These are phyloP conservation scores for Didymella lethalis DNA, from an alignment of 2,329 filamentous ascomycete genomes.

Conservation along the genomic window DNA sequence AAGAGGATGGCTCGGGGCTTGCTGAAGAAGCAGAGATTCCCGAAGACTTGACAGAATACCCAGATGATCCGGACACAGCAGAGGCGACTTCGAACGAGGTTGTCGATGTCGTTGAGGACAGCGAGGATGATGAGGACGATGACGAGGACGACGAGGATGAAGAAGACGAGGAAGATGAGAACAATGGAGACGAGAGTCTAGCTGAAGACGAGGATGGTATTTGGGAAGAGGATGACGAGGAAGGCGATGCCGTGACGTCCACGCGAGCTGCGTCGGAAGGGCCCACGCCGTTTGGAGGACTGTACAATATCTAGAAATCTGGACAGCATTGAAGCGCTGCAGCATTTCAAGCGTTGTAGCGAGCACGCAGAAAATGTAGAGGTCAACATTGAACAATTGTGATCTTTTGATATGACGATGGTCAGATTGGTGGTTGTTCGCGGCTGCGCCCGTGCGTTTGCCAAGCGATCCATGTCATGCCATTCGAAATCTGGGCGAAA, in stretches of 20 bases:
- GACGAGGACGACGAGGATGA: constrained; percentile 31
- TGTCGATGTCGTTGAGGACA: constrained; percentile 23
- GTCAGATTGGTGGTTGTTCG: constrained; percentile 3
- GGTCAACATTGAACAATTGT: background rate
- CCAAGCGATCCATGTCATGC: constrained; percentile 23
- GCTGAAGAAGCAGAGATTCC: constrained; percentile 36
- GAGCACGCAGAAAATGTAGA: background rate
- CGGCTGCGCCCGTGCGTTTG: background rate
- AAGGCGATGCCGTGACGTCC: constrained; percentile 25
- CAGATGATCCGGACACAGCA: constrained; percentile 40
- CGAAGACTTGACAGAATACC: constrained; percentile 44
- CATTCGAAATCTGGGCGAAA: constrained; percentile 25
- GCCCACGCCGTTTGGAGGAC: constrained; percentile 35
- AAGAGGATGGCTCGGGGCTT: constrained; percentile 21
- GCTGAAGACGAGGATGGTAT: background rate
- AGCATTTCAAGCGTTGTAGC: background rate
- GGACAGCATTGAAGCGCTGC: background rate
- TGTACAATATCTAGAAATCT: constrained; percentile 29
- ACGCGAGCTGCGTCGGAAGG: constrained; percentile 29
- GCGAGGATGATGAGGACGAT: constrained; percentile 24
- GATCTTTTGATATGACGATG: background rate
- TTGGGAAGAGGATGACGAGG: constrained; percentile 25
- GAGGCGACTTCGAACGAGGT: constrained; percentile 36
- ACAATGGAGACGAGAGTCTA: constrained; percentile 23
- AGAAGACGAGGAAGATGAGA: constrained; percentile 28